A percentile compares a stretch with the other conserved stretches of the same genome.
phyloP scores from a whole-genome alignment of 2,329 filamentous ascomycete species.

The Cladophialophora bantiana region DNA sequence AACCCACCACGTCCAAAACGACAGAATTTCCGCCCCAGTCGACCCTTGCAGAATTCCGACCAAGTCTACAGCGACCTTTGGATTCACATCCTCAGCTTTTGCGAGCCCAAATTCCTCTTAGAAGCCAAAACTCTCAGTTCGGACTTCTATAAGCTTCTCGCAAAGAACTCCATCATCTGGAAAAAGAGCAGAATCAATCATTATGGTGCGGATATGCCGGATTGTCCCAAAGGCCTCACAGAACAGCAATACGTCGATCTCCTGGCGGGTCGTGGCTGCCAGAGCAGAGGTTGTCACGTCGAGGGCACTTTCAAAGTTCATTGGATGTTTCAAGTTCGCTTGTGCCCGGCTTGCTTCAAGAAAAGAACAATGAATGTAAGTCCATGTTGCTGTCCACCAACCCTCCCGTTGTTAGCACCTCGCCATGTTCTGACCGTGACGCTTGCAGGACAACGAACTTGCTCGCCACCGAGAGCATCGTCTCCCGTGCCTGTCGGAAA shows the following conservation, averaged over 20 bases:
- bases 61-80: conserved; percentile 36
- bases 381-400: not conserved
- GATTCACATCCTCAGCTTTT: conserved; percentile 36
- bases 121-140: conserved; percentile 36
- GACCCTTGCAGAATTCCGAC: conserved; percentile 11
- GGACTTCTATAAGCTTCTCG: conserved; percentile 33
- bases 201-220: conserved; percentile 33
- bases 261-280: conserved; percentile 38
- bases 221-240: conserved; percentile 34
- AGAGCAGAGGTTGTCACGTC: conserved; percentile 34
- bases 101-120: conserved; percentile 36
- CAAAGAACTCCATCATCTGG: conserved; percentile 36
- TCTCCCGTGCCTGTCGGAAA: conserved; percentile 3
- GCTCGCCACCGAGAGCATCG: conserved; percentile 20
- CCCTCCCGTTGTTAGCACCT: not conserved
- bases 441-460: conserved; percentile 30
- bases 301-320: conserved; percentile 34
- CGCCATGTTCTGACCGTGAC: conserved; percentile 6
- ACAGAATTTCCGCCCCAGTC: conserved; percentile 19
- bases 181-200: conserved; percentile 32
- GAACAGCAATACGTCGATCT: conserved; percentile 40
- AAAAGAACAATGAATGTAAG: conserved; percentile 32
- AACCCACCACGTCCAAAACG: not conserved
- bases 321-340: conserved; percentile 38
- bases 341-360: conserved; percentile 37